Evolutionary conservation across 257 asterid genomes (phyloP).

Genomic region (Coffea canephora): DNA sequence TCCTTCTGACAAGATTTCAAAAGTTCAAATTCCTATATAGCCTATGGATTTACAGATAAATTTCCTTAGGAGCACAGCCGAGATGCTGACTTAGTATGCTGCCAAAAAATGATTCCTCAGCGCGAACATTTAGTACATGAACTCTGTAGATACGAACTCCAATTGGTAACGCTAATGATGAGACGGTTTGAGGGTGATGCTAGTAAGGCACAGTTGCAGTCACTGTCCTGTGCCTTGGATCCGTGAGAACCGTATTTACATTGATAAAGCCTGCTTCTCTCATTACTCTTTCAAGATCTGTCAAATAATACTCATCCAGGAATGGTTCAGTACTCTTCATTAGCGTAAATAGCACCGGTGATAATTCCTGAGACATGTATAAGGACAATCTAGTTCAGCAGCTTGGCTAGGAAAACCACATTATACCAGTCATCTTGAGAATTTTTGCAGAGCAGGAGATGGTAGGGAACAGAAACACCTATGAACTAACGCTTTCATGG

Average conservation of each 20-base stretch:
- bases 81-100: neutral
- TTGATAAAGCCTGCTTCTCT: no score
- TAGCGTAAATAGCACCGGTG: slow-evolving; percentile 85
- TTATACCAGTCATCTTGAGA: no score
- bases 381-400: neutral
- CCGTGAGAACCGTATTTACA: slow-evolving; percentile 40
- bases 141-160: neutral
- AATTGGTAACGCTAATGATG: neutral
- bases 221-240: slow-evolving; percentile 86
- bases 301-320: no score
- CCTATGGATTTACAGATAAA: neutral
- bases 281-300: no score
- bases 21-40: neutral
- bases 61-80: neutral
- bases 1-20: neutral
- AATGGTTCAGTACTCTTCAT: slow-evolving; percentile 60
- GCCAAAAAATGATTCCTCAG: neutral
- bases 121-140: no score
- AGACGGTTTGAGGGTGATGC: neutral
- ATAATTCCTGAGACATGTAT: slow-evolving; percentile 50
- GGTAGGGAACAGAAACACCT: neutral
- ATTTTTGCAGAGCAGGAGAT: neutral
- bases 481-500: neutral
- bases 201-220: slow-evolving; percentile 73
- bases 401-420: neutral